Evolutionary conservation across 1,284 basidiomycete genomes (phyloP).

Genomic region (Pterula multifida): DNA sequence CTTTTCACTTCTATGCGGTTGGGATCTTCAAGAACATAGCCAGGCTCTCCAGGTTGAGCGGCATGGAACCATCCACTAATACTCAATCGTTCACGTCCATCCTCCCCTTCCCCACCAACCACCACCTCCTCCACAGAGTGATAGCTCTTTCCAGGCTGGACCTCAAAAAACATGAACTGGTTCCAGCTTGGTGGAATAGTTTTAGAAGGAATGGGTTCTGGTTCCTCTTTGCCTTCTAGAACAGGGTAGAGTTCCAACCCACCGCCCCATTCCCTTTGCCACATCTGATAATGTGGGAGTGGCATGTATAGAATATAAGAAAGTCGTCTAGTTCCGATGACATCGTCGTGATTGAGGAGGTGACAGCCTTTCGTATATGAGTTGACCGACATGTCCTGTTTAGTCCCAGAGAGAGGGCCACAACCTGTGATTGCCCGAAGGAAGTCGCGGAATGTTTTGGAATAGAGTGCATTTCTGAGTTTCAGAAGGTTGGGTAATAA

Average conservation of each 20-base stretch:
- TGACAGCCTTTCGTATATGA: constrained; percentile 88
- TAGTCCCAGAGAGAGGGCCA: constrained; percentile 82
- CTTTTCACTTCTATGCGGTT: constrained; percentile 39
- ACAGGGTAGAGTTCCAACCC: constrained; percentile 91
- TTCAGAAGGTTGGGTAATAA: constrained; percentile 70
- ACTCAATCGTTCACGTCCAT: constrained; percentile 66
- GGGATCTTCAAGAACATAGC: constrained; percentile 46
- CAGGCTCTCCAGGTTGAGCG: constrained; percentile 84
- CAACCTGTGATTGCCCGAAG: constrained; percentile 87
- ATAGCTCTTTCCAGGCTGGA: constrained; percentile 85
- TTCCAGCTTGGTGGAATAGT: constrained; percentile 83
- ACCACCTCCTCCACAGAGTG: constrained; percentile 97
- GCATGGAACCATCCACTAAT: constrained; percentile 98
- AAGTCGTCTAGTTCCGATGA: constrained; percentile 89
- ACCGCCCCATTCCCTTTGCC: constrained; percentile 82
- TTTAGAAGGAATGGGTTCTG: constrained; percentile 48
- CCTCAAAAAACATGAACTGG: constrained; percentile 93
- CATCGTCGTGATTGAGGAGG: constrained; percentile 95
- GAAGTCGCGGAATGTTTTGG: constrained; percentile 73
- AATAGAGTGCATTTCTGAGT: constrained; percentile 91
- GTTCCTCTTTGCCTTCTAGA: constrained; percentile 35
- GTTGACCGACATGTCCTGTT: constrained; percentile 95
- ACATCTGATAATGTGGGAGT: constrained; percentile 58
- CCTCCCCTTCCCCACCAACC: constrained; percentile 55
- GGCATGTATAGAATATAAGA: constrained; percentile 98